Conservation (phyloP, 2,329 filamentous ascomycete genomes). For the Botrytis pseudocinerea region DNA sequence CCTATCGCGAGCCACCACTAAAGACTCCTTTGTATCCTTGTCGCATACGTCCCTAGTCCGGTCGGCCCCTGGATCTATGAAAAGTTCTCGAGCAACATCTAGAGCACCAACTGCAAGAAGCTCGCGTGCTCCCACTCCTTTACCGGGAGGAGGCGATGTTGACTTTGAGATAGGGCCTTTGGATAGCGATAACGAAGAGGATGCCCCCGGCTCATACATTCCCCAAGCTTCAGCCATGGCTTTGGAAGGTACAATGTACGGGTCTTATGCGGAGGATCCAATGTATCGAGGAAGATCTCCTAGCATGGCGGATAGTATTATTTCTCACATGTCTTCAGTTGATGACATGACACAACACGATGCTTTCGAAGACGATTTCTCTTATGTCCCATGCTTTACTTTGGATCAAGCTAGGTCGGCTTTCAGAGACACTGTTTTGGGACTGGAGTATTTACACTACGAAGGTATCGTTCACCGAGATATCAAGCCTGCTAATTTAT, state of each 20-base stretch:
- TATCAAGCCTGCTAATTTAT: constrained; percentile 85
- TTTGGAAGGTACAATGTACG: constrained; percentile 77
- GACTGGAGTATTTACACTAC: constrained; percentile 89
- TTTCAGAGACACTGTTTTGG: constrained; percentile 90
- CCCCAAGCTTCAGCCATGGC: constrained; percentile 50
- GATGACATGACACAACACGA: constrained; percentile 61
- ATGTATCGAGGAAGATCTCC: constrained; percentile 68
- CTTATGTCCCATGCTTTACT: constrained; percentile 91
- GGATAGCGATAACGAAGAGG: constrained; percentile 53
- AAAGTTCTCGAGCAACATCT: constrained; percentile 26
- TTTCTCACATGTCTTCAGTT: constrained; percentile 67
- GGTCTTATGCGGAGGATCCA: constrained; percentile 61
- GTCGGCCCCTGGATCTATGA: constrained; percentile 36
- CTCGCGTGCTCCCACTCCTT: constrained; percentile 41
- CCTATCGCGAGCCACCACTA: constrained; percentile 35
- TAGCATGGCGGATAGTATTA: constrained; percentile 77
- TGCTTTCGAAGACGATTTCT: constrained; percentile 80
- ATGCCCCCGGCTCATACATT: constrained; percentile 55
- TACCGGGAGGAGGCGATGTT: constrained; percentile 40
- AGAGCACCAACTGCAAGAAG: constrained; percentile 35
- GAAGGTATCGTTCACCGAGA: constrained; percentile 82
- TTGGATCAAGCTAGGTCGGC: constrained; percentile 77
- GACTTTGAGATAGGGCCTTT: constrained; percentile 43
- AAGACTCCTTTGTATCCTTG: constrained; percentile 31
- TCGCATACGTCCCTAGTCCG: constrained; percentile 29